Evolutionary conservation across 441 rosid species (phyloP), one percentile per base, ranked within the genome.

Genomic region (Isatis lusitanica): DNA sequence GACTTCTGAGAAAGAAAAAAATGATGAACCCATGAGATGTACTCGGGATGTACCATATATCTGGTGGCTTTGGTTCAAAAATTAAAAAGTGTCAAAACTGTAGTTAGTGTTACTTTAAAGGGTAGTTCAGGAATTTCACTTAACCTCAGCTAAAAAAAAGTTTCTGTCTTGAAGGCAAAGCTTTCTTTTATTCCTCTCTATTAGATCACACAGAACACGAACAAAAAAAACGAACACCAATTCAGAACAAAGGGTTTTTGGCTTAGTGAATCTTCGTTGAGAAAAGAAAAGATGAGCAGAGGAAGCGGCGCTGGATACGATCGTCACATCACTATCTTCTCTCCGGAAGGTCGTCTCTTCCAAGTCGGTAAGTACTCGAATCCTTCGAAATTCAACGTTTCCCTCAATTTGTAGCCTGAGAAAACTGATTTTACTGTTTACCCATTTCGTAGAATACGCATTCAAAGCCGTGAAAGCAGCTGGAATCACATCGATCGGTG

Each of bases 301-400:
- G 99, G 97, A 83, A 94, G 98, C 51, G 98, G 97, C 63, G 96
- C 86, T 0, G 98, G 97, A 5, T 94, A 94, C 86, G 99, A 94
- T 89, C 96, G 99, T 17, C 99, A 92, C 79, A 94, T 94, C 80
- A 92, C 98, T 33, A 92, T 94, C 79, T 94, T 94, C 89, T 94
- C 99, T 0, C 99, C 98, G 9, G 99, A 94, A 77, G 98, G 99
- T 59, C 99, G 99, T 52, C 98, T 92, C 81, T 94, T 90, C 75
- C 99, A 94, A 90, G 98, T 94, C 21, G 98, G 98, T 92, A 59
- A 47, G 94, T 79, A 9, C 43, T 62, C 48, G 16, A 48, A 12
- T 42, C 40, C 24, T 17, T 11, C 15, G 4, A 38, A 31, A 9
- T 40, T 31, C 12, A 5, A 28, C 48, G 30, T 33, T 17, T 9